phyloP scores from a whole-genome alignment of 257 asterid species.

The Plectranthus barbatus region DNA sequence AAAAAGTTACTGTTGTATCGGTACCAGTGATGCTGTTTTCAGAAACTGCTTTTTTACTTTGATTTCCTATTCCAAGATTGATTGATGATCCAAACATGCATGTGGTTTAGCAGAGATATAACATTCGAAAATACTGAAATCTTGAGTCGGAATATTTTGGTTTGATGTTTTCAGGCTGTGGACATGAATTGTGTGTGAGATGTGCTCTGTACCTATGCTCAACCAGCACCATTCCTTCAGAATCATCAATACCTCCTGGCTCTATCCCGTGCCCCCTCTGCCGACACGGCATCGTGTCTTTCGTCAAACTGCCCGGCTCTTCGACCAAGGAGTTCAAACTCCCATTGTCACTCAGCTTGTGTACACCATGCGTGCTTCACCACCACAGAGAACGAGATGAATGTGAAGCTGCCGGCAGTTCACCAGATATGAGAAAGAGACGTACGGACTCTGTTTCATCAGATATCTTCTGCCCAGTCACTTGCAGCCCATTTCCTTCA shows the following conservation, averaged over 20 bases:
- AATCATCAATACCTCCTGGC: constrained; percentile 60
- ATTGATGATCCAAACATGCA: background rate
- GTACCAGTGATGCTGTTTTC: background rate
- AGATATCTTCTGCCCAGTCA: constrained; percentile 64
- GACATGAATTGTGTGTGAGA: constrained; percentile 76
- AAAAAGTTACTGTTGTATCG: background rate
- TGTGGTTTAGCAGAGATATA: background rate
- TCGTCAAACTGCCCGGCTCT: constrained; percentile 57
- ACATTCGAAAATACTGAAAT: too few species aligned
- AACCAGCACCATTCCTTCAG: constrained; percentile 67
- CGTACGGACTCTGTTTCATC: constrained; percentile 66
- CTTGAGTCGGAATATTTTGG: too few species aligned
- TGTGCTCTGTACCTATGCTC: constrained; percentile 95
- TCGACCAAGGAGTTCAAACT: constrained; percentile 54
- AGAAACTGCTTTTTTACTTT: too few species aligned
- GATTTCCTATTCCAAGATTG: background rate
- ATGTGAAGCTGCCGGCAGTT: constrained; percentile 37
- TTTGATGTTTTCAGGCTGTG: constrained; percentile 52
- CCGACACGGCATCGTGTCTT: constrained; percentile 64
- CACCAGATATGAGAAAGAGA: constrained; percentile 58
- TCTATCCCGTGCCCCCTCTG: constrained; percentile 93
- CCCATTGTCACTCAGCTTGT: constrained; percentile 61
- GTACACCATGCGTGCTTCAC: constrained; percentile 91
- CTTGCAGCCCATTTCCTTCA: constrained; percentile 92
- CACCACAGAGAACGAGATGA: constrained; percentile 52